Conservation (phyloP, 805 yeast genomes). For the Lipomyces chichibuensis region DNA sequence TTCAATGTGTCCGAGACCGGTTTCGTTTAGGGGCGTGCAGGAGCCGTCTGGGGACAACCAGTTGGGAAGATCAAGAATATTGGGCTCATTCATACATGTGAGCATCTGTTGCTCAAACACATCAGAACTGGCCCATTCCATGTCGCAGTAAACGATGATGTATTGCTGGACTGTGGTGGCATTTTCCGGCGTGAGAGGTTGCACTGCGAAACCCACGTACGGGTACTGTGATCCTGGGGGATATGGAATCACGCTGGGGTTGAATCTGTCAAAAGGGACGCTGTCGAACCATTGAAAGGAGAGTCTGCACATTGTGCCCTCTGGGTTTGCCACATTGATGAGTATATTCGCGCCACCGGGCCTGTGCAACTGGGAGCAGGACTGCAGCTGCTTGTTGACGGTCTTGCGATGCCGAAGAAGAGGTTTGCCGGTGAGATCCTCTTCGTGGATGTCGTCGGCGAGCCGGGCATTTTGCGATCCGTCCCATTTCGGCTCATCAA, state of each 20-base stretch:
- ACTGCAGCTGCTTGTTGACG: not conserved
- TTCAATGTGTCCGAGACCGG: constrained; percentile 19
- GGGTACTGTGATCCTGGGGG: constrained; percentile 20
- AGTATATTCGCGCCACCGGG: not conserved
- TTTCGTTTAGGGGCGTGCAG: constrained; percentile 8
- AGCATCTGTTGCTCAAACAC: constrained; percentile 12
- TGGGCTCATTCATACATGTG: constrained; percentile 7
- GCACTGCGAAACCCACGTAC: constrained; percentile 14
- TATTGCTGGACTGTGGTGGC: not conserved
- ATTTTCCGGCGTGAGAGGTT: not conserved
- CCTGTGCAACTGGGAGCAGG: not conserved
- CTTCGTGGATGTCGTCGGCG: not conserved
- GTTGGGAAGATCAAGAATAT: constrained; percentile 5
- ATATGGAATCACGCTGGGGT: constrained; percentile 21
- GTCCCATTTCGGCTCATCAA: not conserved
- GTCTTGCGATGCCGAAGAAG: not conserved
- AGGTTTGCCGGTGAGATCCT: not conserved
- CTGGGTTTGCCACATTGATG: constrained; percentile 12
- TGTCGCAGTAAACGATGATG: constrained; percentile 18
- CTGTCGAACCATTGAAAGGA: constrained; percentile 2
- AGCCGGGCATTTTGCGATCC: not conserved
- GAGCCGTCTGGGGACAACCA: constrained; percentile 14
- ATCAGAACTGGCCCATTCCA: constrained; percentile 16
- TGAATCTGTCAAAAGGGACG: constrained; percentile 6
- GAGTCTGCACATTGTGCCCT: constrained; percentile 18